Conservation (phyloP, 78 protist genomes). For the Diacronema lutheri region DNA sequence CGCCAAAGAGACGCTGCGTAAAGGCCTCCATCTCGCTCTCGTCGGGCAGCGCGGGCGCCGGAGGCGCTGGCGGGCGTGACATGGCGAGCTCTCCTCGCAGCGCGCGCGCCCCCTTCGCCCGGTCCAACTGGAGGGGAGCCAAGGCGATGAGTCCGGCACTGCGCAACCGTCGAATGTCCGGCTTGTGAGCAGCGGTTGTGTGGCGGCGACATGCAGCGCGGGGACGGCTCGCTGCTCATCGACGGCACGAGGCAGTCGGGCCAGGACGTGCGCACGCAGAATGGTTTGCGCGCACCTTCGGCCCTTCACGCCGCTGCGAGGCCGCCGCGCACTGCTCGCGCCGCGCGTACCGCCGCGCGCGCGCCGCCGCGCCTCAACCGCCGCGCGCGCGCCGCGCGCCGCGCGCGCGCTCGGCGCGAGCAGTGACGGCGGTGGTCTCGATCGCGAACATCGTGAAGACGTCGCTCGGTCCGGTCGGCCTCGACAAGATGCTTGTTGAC, state of each 20-base stretch:
- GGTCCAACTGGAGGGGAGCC: too few species aligned
- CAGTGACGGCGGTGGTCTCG: constrained; percentile 88
- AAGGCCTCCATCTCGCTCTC: too few species aligned
- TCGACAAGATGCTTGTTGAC: constrained; percentile 99
- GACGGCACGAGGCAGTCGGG: constrained; percentile 76
- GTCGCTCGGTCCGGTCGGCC: constrained; percentile 98
- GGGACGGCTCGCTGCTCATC: constrained; percentile 24
- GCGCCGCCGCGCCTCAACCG: background rate
- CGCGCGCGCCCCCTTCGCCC: too few species aligned
- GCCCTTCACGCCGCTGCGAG: background rate
- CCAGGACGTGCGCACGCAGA: constrained; percentile 81
- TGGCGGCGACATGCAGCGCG: too few species aligned
- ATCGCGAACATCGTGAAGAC: constrained; percentile 95
- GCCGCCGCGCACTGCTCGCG: background rate
- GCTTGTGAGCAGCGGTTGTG: too few species aligned
- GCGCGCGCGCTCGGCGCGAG: background rate
- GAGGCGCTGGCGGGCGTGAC: too few species aligned
- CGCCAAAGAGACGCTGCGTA: too few species aligned
- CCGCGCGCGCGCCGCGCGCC: too few species aligned
- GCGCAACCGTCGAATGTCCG: too few species aligned
- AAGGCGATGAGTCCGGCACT: too few species aligned
- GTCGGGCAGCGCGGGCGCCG: too few species aligned
- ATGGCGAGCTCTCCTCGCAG: too few species aligned
- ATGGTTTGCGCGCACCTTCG: constrained; percentile 55
- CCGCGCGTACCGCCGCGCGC: background rate